Conservation (phyloP, 1,139 yeast genomes). For the Entelexis sorbosivorans region DNA sequence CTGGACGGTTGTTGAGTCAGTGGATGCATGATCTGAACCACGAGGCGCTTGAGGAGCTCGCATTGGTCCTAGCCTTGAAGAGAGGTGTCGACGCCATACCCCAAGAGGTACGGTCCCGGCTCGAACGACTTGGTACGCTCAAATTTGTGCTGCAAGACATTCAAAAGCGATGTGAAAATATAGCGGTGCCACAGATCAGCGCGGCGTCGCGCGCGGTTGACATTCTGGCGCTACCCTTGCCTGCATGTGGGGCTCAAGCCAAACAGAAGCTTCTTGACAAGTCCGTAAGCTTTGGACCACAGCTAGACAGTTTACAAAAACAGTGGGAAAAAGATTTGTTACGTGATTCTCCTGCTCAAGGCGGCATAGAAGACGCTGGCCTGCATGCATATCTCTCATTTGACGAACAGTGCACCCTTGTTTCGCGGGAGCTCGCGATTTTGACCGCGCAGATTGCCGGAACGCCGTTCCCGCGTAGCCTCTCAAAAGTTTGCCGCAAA, state of each 20-base stretch:
- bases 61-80: conserved; percentile 1
- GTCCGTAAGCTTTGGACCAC: background rate
- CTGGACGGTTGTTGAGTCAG: background rate
- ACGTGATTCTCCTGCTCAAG: too few relatives aligned
- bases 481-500: conserved; percentile 15
- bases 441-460: conserved; percentile 5
- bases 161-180: too few relatives aligned
- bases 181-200: background rate
- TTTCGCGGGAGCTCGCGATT: conserved; percentile 32
- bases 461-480: conserved; percentile 13
- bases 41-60: conserved; percentile 13
- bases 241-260: background rate
- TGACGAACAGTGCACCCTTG: conserved; percentile 23
- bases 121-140: background rate
- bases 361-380: background rate
- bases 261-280: background rate
- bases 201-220: background rate
- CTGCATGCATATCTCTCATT: background rate
- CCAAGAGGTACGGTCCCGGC: background rate
- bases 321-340: background rate
- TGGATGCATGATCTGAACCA: background rate
- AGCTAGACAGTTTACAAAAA: background rate
- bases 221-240: conserved; percentile 1
- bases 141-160: background rate
- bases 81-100: background rate